A percentile compares a stretch with the other conserved stretches of the same genome.
phyloP scores from a whole-genome alignment of 441 rosid species.

The Jatropha multifida region DNA sequence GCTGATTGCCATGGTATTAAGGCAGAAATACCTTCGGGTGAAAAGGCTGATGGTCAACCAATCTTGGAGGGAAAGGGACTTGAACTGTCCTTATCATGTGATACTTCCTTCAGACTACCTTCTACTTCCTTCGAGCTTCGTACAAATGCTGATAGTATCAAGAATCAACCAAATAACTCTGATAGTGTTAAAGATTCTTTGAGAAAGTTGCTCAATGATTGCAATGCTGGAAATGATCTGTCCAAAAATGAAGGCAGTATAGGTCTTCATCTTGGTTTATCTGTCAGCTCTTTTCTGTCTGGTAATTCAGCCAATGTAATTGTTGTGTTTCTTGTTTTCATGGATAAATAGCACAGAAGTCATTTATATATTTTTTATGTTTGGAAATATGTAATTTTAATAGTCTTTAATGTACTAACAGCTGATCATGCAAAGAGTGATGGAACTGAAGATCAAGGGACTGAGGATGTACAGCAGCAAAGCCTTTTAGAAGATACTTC shows the following conservation, averaged over 20 bases:
- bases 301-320: conserved; percentile 32
- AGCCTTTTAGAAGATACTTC: conserved; percentile 33
- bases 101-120: conserved; percentile 37
- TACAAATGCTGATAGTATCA: conserved; percentile 35
- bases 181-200: conserved; percentile 32
- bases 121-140: conserved; percentile 34
- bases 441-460: conserved; percentile 35
- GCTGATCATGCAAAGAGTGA: conserved; percentile 31
- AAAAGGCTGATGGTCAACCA: conserved; percentile 34
- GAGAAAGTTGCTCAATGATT: conserved; percentile 32
- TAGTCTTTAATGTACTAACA: conserved; percentile 28
- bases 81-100: conserved; percentile 52
- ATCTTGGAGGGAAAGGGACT: conserved; percentile 36
- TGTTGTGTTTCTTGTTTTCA: background rate
- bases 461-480: conserved; percentile 26
- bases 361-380: conserved; percentile 11
- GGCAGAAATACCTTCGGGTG: conserved; percentile 30
- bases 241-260: conserved; percentile 38
- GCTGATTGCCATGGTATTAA: conserved; percentile 30
- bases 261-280: conserved; percentile 52
- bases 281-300: conserved; percentile 37
- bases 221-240: conserved; percentile 16
- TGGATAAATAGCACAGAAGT: background rate
- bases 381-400: conserved; percentile 7
- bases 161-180: conserved; percentile 29